A percentile compares a stretch with the other conserved stretches of the same genome.
These are phyloP conservation scores for Pseudogymnoascus sp. DNA, from an alignment of 2,329 filamentous ascomycete species.

Conservation along the genomic window DNA sequence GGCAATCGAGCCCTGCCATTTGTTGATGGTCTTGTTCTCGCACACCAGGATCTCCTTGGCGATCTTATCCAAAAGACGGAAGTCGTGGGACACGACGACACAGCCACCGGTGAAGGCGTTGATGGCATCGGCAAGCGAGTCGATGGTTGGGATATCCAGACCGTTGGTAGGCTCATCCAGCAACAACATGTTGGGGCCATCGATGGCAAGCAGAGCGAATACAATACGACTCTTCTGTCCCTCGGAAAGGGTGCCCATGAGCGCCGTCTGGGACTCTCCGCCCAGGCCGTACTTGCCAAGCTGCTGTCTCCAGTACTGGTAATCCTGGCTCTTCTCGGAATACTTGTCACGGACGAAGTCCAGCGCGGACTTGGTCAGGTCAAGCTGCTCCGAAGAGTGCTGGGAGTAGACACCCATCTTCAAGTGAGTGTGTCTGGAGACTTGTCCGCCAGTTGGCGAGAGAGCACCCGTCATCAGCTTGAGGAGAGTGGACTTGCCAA, in stretches of 20 bases:
- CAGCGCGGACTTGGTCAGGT: constrained; percentile 93
- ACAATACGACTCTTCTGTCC: constrained; percentile 98
- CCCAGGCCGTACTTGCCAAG: constrained; percentile 90
- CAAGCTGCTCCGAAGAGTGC: constrained; percentile 96
- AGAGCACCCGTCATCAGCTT: constrained; percentile 95
- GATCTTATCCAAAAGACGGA: constrained; percentile 97
- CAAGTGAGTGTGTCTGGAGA: constrained; percentile 92
- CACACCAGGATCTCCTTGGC: constrained; percentile 99
- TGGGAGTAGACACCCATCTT: constrained; percentile 98
- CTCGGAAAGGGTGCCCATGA: constrained; percentile 97
- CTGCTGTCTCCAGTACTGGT: constrained; percentile 99
- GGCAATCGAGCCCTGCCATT: constrained; percentile 84
- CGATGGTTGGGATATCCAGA: constrained; percentile 97
- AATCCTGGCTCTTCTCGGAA: constrained; percentile 80
- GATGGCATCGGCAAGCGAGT: constrained; percentile 95
- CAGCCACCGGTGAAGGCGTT: constrained; percentile 94
- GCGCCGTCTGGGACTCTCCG: constrained; percentile 88
- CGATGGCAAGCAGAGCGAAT: constrained; percentile 84
- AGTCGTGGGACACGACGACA: constrained; percentile 97
- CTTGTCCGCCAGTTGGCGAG: constrained; percentile 71
- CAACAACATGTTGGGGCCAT: constrained; percentile 93
- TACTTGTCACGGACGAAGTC: constrained; percentile 99
- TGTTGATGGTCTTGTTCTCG: constrained; percentile 89
- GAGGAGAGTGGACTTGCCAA: constrained; percentile 94
- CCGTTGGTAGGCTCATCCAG: constrained; percentile 99